Evolutionary conservation across 164 flowering plant species (phyloP).

Genomic region (Stephania japonica): DNA sequence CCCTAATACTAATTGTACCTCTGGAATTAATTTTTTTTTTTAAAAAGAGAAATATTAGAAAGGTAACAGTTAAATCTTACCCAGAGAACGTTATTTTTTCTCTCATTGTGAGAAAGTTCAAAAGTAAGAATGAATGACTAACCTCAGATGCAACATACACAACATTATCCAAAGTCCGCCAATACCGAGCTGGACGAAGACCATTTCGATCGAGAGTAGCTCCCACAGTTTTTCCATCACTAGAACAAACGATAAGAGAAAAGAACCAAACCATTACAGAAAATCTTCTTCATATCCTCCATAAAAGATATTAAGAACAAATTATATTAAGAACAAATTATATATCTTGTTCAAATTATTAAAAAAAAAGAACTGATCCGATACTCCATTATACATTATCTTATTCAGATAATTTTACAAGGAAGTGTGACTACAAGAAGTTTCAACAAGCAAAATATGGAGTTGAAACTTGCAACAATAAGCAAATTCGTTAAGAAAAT

Average conservation of each 20-base stretch:
- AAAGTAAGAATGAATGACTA: slow-evolving; percentile 15
- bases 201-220: slow-evolving; percentile 99
- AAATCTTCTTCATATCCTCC: not conserved
- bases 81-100: not conserved
- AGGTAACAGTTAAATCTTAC: not conserved
- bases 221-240: slow-evolving; percentile 99
- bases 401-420: not conserved
- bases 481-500: not conserved
- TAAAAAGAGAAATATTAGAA: too few species aligned
- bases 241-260: slow-evolving; percentile 19
- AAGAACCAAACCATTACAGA: not conserved
- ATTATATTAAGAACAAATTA: not conserved
- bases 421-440: not conserved
- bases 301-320: not conserved
- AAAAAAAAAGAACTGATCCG: not conserved
- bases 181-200: slow-evolving; percentile 99
- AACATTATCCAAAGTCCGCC: slow-evolving; percentile 90
- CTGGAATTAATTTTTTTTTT: not conserved
- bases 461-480: not conserved
- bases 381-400: not conserved
- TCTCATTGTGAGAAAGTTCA: not conserved
- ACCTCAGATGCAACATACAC: slow-evolving; percentile 99
- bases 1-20: not conserved
- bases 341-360: not conserved
- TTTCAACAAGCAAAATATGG: not conserved